These are phyloP conservation scores for Alternaria brassicae DNA, from an alignment of 2,329 filamentous ascomycete genomes.

Conservation along the genomic window DNA sequence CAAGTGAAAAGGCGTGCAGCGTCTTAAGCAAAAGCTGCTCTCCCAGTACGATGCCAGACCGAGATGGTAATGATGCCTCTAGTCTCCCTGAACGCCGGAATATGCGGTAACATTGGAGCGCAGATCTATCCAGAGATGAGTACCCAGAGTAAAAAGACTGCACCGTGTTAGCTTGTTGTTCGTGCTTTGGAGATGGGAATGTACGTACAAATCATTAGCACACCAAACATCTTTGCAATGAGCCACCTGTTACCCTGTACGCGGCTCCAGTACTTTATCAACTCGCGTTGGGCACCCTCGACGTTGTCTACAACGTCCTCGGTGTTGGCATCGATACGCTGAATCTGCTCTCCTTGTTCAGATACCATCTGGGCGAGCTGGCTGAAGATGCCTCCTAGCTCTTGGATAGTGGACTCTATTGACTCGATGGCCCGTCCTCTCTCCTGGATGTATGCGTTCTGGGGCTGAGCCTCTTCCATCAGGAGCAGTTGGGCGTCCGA, in stretches of 20 bases:
- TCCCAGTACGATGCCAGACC: conserved; percentile 9
- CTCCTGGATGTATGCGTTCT: conserved; percentile 90
- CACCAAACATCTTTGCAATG: conserved; percentile 82
- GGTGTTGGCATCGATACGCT: conserved; percentile 95
- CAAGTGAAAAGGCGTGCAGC: conserved; percentile 13
- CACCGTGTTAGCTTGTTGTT: conserved; percentile 21
- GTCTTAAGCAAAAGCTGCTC: conserved; percentile 16
- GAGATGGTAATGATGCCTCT: conserved; percentile 19
- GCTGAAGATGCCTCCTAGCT: conserved; percentile 90
- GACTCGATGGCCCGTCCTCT: conserved; percentile 95
- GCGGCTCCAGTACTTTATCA: conserved; percentile 95
- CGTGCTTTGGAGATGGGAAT: conserved; percentile 10
- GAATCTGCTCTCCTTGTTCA: conserved; percentile 97
- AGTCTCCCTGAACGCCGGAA: conserved; percentile 33
- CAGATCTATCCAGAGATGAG: conserved; percentile 63
- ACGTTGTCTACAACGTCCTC: conserved; percentile 99
- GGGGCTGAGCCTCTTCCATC: conserved; percentile 89
- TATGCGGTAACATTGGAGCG: conserved; percentile 9
- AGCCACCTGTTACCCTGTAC: conserved; percentile 96
- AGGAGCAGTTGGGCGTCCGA: conserved; percentile 83
- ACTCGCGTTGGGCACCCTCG: conserved; percentile 90
- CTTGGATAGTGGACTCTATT: conserved; percentile 93
- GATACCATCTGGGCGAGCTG: conserved; percentile 96
- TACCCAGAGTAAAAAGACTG: conserved; percentile 67
- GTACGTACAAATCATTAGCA: conserved; percentile 84